A percentile compares a stretch with the other conserved stretches of the same genome.
Conservation (phyloP, 2,329 filamentous ascomycete species). For the Aspergillus phoenicis region DNA sequence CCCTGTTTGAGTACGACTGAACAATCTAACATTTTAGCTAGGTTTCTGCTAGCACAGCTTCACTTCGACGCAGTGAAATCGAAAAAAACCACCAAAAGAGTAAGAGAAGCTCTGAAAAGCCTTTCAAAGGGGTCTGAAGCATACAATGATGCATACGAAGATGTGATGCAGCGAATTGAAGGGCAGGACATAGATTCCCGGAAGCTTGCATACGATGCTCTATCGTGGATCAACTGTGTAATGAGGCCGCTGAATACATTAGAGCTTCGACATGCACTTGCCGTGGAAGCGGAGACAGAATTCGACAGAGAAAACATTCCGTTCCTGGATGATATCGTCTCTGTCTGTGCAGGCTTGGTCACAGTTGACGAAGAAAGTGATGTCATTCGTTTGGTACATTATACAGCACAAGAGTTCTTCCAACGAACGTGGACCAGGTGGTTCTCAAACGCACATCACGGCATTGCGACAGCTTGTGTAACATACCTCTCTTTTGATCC, state of each 20-base stretch:
- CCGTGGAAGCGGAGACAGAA: neutral
- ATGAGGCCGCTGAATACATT: neutral
- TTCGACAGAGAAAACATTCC: neutral
- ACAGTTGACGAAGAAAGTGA: neutral
- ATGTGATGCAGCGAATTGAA: too few relatives aligned
- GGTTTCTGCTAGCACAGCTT: too few relatives aligned
- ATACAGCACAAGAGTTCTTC: neutral
- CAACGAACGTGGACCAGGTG: neutral
- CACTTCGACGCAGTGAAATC: too few relatives aligned
- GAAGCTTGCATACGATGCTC: neutral
- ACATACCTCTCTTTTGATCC: neutral
- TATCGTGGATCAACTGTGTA: conserved; percentile 3
- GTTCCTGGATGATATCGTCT: neutral
- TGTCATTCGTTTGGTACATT: conserved; percentile 2
- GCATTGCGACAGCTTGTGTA: neutral
- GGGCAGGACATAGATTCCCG: neutral
- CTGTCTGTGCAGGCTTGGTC: conserved; percentile 6
- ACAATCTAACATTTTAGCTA: too few relatives aligned
- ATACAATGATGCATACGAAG: too few relatives aligned
- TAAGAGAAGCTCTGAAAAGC: too few relatives aligned
- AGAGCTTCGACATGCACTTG: conserved; percentile 9
- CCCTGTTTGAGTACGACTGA: too few relatives aligned
- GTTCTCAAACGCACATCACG: neutral
- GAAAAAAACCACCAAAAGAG: too few relatives aligned
- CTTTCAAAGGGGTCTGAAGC: too few relatives aligned